These are phyloP conservation scores for Hyphopichia burtonii DNA, from an alignment of 1,139 yeast genomes.

Conservation along the genomic window DNA sequence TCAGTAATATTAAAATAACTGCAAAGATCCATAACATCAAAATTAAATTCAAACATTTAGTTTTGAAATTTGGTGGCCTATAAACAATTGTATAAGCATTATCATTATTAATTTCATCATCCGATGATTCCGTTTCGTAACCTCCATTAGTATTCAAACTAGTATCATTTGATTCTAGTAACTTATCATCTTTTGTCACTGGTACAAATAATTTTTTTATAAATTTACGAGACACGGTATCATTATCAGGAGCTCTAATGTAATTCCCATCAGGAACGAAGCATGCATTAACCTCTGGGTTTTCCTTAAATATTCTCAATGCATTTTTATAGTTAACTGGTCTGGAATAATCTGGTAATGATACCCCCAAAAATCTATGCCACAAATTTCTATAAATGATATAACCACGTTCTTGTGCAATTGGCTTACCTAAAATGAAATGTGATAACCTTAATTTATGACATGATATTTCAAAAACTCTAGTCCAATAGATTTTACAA, in stretches of 20 bases:
- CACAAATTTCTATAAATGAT: constrained; percentile 55
- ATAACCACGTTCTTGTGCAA: constrained; percentile 74
- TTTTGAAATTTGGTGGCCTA: constrained; percentile 75
- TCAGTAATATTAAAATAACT: constrained; percentile 42
- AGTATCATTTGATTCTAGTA: constrained; percentile 41
- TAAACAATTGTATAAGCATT: constrained; percentile 76
- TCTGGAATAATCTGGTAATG: constrained; percentile 53
- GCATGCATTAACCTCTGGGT: constrained; percentile 42
- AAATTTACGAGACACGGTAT: constrained; percentile 65
- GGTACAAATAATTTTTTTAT: constrained; percentile 70
- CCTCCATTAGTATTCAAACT: constrained; percentile 14
- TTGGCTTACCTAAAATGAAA: constrained; percentile 68
- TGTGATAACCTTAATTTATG: constrained; percentile 70
- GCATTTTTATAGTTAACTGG: constrained; percentile 60
- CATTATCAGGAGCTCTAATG: constrained; percentile 85
- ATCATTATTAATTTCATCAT: constrained; percentile 49
- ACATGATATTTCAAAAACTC: constrained; percentile 57
- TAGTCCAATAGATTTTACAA: constrained; percentile 57
- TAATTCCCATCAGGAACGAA: constrained; percentile 78
- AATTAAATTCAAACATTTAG: constrained; percentile 57
- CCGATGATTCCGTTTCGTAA: constrained; percentile 39
- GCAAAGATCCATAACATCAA: constrained; percentile 71
- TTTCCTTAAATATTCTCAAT: constrained; percentile 35
- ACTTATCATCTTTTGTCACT: constrained; percentile 76
- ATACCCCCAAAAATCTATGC: constrained; percentile 35